A percentile compares a stretch with the other conserved stretches of the same genome.
phyloP scores from a whole-genome alignment of 208 protist genomes.

The Porcisia deanei region DNA sequence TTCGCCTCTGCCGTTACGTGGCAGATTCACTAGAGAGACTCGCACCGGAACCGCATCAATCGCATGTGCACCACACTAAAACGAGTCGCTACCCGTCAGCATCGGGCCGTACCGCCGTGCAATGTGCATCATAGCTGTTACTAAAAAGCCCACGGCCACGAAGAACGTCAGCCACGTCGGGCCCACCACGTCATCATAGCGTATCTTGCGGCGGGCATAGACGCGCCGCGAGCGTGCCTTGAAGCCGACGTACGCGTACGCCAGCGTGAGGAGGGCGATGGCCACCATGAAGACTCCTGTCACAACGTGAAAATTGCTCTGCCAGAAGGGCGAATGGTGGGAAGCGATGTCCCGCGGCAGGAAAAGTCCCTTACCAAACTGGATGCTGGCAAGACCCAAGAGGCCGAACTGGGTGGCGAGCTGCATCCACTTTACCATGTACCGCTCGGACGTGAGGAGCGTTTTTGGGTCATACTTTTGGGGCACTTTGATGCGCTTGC shows the following conservation, averaged over 20 bases:
- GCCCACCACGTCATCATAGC: conserved; percentile 72
- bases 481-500: conserved; percentile 86
- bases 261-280: conserved; percentile 54
- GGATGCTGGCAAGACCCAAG: conserved; percentile 71
- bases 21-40: not conserved
- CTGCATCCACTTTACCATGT: conserved; percentile 88
- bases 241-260: conserved; percentile 78
- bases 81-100: conserved; percentile 70
- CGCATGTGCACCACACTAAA: conserved; percentile 33
- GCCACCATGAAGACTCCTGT: conserved; percentile 56
- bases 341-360: conserved; percentile 49
- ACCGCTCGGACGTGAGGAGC: conserved; percentile 85
- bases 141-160: conserved; percentile 46
- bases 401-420: conserved; percentile 73
- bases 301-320: conserved; percentile 67
- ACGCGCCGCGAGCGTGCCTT: conserved; percentile 75
- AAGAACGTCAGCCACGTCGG: conserved; percentile 72
- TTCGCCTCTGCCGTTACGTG: not conserved
- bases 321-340: conserved; percentile 55
- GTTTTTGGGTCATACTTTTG: conserved; percentile 93
- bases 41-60: not conserved
- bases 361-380: conserved; percentile 72
- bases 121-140: conserved; percentile 55
- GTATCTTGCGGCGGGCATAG: conserved; percentile 85
- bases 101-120: conserved; percentile 83